Evolutionary conservation across 139 green algal genomes (phyloP).

Genomic region (Raphidocelis subcapitata): DNA sequence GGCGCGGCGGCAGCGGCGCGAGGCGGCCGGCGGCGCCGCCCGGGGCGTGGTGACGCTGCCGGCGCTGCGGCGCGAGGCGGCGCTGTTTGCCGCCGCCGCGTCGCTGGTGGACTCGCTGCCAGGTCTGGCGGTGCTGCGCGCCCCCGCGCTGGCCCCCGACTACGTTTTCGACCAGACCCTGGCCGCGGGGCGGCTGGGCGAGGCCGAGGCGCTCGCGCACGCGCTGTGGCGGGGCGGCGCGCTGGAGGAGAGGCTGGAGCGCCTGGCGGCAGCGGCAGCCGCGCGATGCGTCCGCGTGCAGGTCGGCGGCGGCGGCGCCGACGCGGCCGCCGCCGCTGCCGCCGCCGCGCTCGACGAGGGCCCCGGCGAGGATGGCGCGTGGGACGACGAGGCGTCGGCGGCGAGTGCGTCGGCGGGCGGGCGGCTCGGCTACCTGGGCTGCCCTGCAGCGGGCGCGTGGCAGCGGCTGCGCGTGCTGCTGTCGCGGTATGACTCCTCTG

Average conservation of each 20-base stretch:
- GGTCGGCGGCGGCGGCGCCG: background rate
- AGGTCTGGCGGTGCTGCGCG: slow-evolving; percentile 17
- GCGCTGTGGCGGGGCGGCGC: background rate
- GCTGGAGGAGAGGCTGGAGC: slow-evolving; percentile 7
- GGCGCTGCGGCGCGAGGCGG: slow-evolving; percentile 10
- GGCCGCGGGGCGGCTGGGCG: background rate
- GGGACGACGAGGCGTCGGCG: background rate
- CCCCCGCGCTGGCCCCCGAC: background rate
- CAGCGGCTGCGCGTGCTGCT: slow-evolving; percentile 13
- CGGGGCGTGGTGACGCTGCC: background rate
- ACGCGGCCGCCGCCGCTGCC: background rate
- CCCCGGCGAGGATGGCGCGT: background rate
- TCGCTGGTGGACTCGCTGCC: slow-evolving; percentile 4
- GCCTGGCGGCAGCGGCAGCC: background rate
- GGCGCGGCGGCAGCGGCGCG: too few species aligned
- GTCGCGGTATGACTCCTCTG: slow-evolving; percentile 5
- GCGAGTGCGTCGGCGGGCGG: background rate
- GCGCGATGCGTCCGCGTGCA: slow-evolving; percentile 12
- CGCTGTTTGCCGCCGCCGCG: slow-evolving; percentile 5
- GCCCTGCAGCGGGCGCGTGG: slow-evolving; percentile 17
- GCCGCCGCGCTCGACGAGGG: background rate
- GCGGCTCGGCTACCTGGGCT: slow-evolving; percentile 8
- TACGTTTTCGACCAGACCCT: slow-evolving; percentile 20
- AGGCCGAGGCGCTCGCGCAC: slow-evolving; percentile 6
- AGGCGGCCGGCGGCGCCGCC: background rate